Evolutionary conservation across 345 rosid species (phyloP).

Genomic region (Ailanthus altissimus): DNA sequence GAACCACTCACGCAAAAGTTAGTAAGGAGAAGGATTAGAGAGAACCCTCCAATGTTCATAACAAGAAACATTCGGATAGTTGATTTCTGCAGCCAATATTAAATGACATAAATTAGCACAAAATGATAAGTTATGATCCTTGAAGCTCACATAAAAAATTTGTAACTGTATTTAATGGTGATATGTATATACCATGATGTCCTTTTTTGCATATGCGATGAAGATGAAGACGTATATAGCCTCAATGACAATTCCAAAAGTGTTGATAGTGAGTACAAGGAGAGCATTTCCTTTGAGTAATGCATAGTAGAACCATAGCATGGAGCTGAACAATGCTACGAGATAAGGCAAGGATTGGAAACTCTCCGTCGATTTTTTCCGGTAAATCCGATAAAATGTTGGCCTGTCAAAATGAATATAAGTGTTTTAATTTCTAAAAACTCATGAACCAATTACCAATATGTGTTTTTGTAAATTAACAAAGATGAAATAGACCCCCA

Average conservation of each 20-base stretch:
- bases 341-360: constrained; percentile 83
- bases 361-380: constrained; percentile 69
- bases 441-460: neutral
- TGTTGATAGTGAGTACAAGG: constrained; percentile 83
- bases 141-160: no score
- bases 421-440: neutral
- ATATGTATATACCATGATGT: constrained; percentile 42
- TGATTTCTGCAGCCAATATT: constrained; percentile 43
- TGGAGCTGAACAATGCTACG: constrained; percentile 83
- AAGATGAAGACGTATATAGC: constrained; percentile 61
- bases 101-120: neutral
- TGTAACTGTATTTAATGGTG: neutral
- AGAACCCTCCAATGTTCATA: constrained; percentile 62
- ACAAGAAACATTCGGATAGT: constrained; percentile 49
- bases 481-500: neutral
- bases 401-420: constrained; percentile 45
- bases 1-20: constrained; percentile 36
- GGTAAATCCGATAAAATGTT: constrained; percentile 72
- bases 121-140: no score
- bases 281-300: constrained; percentile 51
- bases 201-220: constrained; percentile 57
- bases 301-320: constrained; percentile 94
- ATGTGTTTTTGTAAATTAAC: neutral
- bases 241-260: constrained; percentile 75
- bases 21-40: constrained; percentile 42